Evolutionary conservation across 2,329 filamentous ascomycete genomes (phyloP), one percentile per base, ranked within the genome.

Genomic region (Xylaria sp.): DNA sequence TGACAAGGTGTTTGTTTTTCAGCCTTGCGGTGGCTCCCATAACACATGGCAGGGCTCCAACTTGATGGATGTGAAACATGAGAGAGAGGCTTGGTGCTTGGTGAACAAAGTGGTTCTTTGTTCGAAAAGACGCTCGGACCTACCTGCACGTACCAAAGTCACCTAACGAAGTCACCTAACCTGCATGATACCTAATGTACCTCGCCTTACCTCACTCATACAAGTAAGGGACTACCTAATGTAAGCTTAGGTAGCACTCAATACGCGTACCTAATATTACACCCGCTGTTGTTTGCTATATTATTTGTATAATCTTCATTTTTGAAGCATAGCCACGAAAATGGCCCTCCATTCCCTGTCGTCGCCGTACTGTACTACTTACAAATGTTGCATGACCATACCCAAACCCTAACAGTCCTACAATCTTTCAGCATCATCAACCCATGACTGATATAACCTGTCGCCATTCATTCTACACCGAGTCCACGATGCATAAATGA

Each of bases 21-120:
- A 59, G 53, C 46, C 65, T 58, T 46, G 64, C 39, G 32, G 8
- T 28, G 18, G 41, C 41, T 32, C 52, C 56, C 25, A 58, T 39
- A 28, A 36, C 28, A 60, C 39, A 39, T 55, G 20, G 25, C 48
- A 28, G 28, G 39, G 13, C 28, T 50, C 15, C 39, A 4, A 34
- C 25, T 13, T 50, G n/a, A 23, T 52, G 32, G 20, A 32, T 50
- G 30, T 30, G 41, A 52, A 43, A 39, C 52, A 36, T 39, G 41
- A 23, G 43, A 36, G 30, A n/a, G n/a, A n/a, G n/a, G n/a, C n/a
- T n/a, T n/a, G n/a, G n/a, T n/a, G 32, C 13, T 64, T 52, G 45
- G 62, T 58, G 43, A 55, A 18, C 32, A 10, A 10, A n/a, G 20
- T 39, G 52, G 32, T 25, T 39, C 53, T 36, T 56, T 56, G 53